phyloP scores from a whole-genome alignment of 805 yeast genomes.

The Wickerhamomyces chambardii region DNA sequence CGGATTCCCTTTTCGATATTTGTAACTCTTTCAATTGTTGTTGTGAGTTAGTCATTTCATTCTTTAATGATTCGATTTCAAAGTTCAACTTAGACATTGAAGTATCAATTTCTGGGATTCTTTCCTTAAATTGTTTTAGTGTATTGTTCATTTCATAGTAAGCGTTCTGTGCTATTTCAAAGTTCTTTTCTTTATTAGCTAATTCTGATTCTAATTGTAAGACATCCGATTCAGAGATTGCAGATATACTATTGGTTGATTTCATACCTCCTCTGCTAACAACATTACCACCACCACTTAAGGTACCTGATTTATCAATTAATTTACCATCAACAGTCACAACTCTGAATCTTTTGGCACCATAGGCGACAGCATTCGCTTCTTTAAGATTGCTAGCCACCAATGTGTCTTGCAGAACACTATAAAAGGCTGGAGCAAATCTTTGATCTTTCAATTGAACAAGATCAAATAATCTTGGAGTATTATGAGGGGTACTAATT shows the following conservation, averaged over 20 bases:
- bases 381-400: slow-evolving; percentile 73
- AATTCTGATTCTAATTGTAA: slow-evolving; percentile 43
- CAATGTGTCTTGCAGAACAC: slow-evolving; percentile 78
- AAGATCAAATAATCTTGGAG: slow-evolving; percentile 79
- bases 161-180: slow-evolving; percentile 38
- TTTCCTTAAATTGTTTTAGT: slow-evolving; percentile 48
- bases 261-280: slow-evolving; percentile 74
- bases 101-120: slow-evolving; percentile 61
- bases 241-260: slow-evolving; percentile 23
- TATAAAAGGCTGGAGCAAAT: slow-evolving; percentile 83
- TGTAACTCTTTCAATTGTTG: slow-evolving; percentile 30
- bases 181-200: slow-evolving; percentile 41
- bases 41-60: slow-evolving; percentile 42
- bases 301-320: slow-evolving; percentile 89
- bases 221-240: slow-evolving; percentile 50
- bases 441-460: slow-evolving; percentile 56
- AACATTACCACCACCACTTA: slow-evolving; percentile 91
- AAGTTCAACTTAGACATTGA: slow-evolving; percentile 48
- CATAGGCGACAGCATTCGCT: slow-evolving; percentile 86
- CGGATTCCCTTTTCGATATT: slow-evolving; percentile 10
- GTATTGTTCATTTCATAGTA: slow-evolving; percentile 51
- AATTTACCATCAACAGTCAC: slow-evolving; percentile 90
- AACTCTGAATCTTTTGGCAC: slow-evolving; percentile 71
- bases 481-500: slow-evolving; percentile 64
- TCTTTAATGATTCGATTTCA: slow-evolving; percentile 53